phyloP scores from a whole-genome alignment of 345 rosid genomes.

The Melaleuca alternifolia region DNA sequence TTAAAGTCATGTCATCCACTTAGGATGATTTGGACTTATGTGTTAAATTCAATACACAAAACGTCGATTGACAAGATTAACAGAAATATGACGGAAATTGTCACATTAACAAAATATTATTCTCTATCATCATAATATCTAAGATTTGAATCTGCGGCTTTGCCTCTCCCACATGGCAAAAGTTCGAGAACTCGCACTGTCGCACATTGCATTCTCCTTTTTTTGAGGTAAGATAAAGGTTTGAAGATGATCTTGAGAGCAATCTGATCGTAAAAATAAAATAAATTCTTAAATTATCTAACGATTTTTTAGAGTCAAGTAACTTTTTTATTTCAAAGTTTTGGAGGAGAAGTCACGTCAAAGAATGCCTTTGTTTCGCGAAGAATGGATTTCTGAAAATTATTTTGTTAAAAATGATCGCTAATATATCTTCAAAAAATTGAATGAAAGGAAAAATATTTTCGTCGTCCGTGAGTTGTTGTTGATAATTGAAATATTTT shows the following conservation, averaged over 20 bases:
- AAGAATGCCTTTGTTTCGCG: fast-evolving
- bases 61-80: background rate
- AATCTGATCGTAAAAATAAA: background rate
- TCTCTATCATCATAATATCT: background rate
- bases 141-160: background rate
- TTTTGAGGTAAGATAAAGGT: background rate
- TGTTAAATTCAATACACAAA: background rate
- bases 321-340: background rate
- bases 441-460: background rate
- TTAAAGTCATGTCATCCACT: background rate
- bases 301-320: background rate
- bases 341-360: background rate
- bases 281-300: background rate
- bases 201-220: background rate
- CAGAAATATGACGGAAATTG: background rate
- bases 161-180: background rate
- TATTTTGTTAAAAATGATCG: background rate
- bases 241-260: background rate
- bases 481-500: background rate
- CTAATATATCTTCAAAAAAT: background rate
- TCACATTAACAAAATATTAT: background rate
- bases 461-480: fast-evolving
- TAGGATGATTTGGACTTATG: background rate
- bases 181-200: no score
- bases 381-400: background rate